Base-by-base conservation (phyloP, 1,139 yeast genomes). In the Geotrichum histeridarum region DNA sequence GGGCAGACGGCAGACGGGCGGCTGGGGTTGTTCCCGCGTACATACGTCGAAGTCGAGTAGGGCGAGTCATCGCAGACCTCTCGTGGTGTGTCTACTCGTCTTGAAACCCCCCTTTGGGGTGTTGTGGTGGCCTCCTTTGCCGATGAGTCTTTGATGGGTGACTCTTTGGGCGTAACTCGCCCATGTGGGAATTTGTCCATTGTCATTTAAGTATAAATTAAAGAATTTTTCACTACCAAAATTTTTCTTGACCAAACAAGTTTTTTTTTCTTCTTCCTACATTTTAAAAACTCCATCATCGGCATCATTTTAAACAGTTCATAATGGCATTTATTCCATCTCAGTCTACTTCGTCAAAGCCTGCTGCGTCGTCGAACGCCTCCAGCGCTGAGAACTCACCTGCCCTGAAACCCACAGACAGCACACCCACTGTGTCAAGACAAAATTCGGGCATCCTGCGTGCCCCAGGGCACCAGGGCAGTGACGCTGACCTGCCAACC, bases 21-120 rank as follows among this genome's bases (percentile, higher is more conserved):
- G 27, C 58, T 66, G 27, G 89, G 88, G 0, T 59, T 72, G 27
- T 81, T 83, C 61, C 88, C 89, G 1, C 64, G 72, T 4, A 82
- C 79, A 63, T 81, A 82, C 63, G 82, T 80, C 17, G 59, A 64
- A 50, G 55, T 59, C 6, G 37, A 33, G 37, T 33, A 33, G 37
- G 14, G 14, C 4, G 12, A 4, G 37, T 22, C 27, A 5, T 22
- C 4, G 27, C 27, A 22, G 27, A 22, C 27, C 27, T 22, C 27
- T 22, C 27, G 5, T 22, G 3, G 3, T 22, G 27, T 22, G 27
- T 22, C n/a, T n/a, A 22, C 4, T 22, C 27, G 27, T 22, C 27
- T 3, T 22, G 27, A 22, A 22, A 22, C 27, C 27, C 27, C 27
- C 27, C 27, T 22, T 22, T 22, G 27, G 5, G 27, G 27, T 22